Base-by-base conservation (phyloP, 768 basidiomycete genomes). In the Calocybe gangraenosa region DNA sequence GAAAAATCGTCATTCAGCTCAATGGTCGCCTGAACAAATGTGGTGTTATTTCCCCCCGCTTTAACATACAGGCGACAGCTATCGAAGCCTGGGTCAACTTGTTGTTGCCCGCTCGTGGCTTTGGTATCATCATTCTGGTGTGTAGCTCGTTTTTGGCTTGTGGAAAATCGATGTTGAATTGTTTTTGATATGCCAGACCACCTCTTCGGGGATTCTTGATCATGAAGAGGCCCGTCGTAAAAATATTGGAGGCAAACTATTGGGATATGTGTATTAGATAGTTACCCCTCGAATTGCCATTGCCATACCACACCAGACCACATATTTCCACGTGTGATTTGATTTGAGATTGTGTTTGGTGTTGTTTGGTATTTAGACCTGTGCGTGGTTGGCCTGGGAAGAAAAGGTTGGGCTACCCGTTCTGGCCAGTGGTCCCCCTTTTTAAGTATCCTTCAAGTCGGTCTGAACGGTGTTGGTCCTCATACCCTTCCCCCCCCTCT, bases 11-110 rank as follows among this genome's bases (percentile, higher is more conserved):
- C 60, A 81, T 98, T 58, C 94, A 99, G 72, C 84, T 99, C 47
- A 99, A 96, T 62, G 96, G 96, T 37, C 89, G 92, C 50, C 81
- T 99, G 58, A 99, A 99, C 81, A 99, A 99, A 76, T 87, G 86
- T n/a, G 96, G 95, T 58, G 95, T 99, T 64, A 97, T 97, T 71
- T 97, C 94, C n/a, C 94, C 95, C 35, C 88, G 96, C 44, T 98
- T 91, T 81, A 97, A 98, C 71, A 82, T 98, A 58, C 89, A 93
- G 65, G 85, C 89, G 51, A 83, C 68, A 58, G 86, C 94, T 64
- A 96, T 97, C 60, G 91, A 95, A 71, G 74, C 78, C 52, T 97
- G 95, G 95, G 92, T 98, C 76, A 93, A 93, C 79, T 77, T 92
- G 74, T 71, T 99, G 48, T 81, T 98, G 50, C 96, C 96, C 48